phyloP scores from a whole-genome alignment of 192 early-diverging fungal species.

The Gaertneriomyces sp. region DNA sequence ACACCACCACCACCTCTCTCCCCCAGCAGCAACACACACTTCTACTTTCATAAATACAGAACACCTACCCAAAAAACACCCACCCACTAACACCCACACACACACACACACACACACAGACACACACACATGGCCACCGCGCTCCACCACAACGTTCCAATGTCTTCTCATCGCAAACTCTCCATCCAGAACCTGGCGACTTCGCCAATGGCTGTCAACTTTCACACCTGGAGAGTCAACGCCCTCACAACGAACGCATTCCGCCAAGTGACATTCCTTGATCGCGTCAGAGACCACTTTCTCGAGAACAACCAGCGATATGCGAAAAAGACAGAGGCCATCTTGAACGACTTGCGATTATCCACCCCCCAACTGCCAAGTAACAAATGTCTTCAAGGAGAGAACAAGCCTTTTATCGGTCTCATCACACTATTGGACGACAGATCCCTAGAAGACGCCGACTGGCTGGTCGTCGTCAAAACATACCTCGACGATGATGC shows the following conservation, averaged over 20 bases:
- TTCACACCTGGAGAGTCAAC: conserved; percentile 28
- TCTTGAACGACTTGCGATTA: conserved; percentile 21
- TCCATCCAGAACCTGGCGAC: conserved; percentile 19
- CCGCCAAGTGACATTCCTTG: conserved; percentile 2
- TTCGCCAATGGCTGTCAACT: conserved; percentile 28
- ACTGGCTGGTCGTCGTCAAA: conserved; percentile 22
- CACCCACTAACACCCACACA: too few relatives aligned
- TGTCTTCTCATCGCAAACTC: conserved; percentile 8
- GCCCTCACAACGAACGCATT: conserved; percentile 20
- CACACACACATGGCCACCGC: too few relatives aligned
- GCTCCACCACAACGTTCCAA: not conserved
- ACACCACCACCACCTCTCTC: too few relatives aligned
- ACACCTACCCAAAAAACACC: too few relatives aligned
- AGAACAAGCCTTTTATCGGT: too few relatives aligned
- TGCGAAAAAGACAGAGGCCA: not conserved
- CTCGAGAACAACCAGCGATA: not conserved
- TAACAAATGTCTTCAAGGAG: too few relatives aligned
- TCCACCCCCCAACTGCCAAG: not conserved
- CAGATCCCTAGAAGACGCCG: not conserved
- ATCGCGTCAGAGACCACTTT: conserved; percentile 3
- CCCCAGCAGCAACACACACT: too few relatives aligned
- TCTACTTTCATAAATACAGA: too few relatives aligned
- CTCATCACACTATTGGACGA: too few relatives aligned
- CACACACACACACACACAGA: too few relatives aligned
- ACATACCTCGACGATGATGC: conserved; percentile 11